Percentiles rank a stretch among this genome's conserved stretches.
These are phyloP conservation scores for Phaeosphaeria sp. DNA, from an alignment of 2,329 filamentous ascomycete genomes.

Conservation along the genomic window DNA sequence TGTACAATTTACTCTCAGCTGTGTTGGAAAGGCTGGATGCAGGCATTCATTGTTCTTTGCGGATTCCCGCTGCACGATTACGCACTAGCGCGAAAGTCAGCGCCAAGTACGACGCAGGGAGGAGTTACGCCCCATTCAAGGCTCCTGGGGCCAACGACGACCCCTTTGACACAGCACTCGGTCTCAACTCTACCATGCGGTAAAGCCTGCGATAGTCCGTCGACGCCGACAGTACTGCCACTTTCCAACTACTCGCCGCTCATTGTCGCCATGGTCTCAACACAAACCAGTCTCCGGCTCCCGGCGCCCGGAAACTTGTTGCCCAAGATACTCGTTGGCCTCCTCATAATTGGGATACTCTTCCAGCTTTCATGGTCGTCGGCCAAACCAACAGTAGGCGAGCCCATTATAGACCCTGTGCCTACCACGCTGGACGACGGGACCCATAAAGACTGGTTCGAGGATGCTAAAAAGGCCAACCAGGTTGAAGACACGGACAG, in stretches of 20 bases:
- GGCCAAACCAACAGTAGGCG: background rate
- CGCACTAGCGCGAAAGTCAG: background rate
- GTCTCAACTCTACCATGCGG: background rate
- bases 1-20: background rate
- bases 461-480: constrained; percentile 7
- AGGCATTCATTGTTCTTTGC: too few relatives aligned
- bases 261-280: constrained; percentile 1
- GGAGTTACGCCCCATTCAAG: background rate
- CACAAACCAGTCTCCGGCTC: constrained; percentile 2
- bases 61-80: too few relatives aligned
- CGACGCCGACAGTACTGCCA: background rate
- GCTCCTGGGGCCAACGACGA: background rate
- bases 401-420: background rate
- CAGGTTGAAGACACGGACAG: constrained; percentile 2
- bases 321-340: constrained; percentile 6
- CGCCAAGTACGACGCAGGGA: background rate
- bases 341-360: constrained; percentile 9
- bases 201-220: background rate
- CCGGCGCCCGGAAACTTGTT: constrained; percentile 1
- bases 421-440: constrained; percentile 2
- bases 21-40: too few relatives aligned
- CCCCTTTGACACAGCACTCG: background rate
- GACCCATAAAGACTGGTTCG: constrained; percentile 8
- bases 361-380: constrained; percentile 10
- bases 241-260: background rate